Evolutionary conservation across 2,329 filamentous ascomycete species (phyloP), one percentile per base, ranked within the genome.

Genomic region (Sporothrix protearum): DNA sequence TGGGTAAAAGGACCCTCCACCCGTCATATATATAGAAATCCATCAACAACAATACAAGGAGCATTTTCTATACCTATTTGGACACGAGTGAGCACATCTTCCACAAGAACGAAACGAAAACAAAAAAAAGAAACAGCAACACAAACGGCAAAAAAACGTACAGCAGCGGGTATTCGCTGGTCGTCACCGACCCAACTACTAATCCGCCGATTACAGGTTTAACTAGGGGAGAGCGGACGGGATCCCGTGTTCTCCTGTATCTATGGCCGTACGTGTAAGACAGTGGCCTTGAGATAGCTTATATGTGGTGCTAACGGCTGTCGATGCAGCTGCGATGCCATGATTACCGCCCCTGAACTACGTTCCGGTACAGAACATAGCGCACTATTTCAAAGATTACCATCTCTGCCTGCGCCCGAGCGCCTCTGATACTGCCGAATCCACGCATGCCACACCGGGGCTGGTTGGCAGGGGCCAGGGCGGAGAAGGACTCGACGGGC

Each of bases 131-230:
- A 36, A 3, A 42, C n/a, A 25, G 19, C 30, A 8, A 51, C 6
- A 19, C 3, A 5, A 39, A 36, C 6, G 30, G 39, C 7, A 61
- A 39, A 63, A 63, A 63, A 63, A 25, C 33, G n/a, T 63, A 63
- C 33, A 63, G 53, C 53, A 57, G 53, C 53, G 53, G 53, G 53
- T 57, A 57, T 57, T 57, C 53, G 53, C 53, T 57, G 53, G 53
- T 57, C 53, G 53, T 57, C 53, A 57, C 53, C 53, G 53, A 57
- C 53, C 53, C 53, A 57, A 57, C 53, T 53, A 53, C 51, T 53
- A 53, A 53, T 53, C 51, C 51, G 51, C 51, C 51, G 51, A 53
- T 53, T 53, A 28, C 22, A 25, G 51, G 51, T 53, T 53, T 53
- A 25, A 53, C 51, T 57, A 33, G 12, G 53, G 53, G 53, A 57